These are phyloP conservation scores for Cutaneotrichosporon cutaneum DNA, from an alignment of 1,284 basidiomycete species.

Conservation along the genomic window DNA sequence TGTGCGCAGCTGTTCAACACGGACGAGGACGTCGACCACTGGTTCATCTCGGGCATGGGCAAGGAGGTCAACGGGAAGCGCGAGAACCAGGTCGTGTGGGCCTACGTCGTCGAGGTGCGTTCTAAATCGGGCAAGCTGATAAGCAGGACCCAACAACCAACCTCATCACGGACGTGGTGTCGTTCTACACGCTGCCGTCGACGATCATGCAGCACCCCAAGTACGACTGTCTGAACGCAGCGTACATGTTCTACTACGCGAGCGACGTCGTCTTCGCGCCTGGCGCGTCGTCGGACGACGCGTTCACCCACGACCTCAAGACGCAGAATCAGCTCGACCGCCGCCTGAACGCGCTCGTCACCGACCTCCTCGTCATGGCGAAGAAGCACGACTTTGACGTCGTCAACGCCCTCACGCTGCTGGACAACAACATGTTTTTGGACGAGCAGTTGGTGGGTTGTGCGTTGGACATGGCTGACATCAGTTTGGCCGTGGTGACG, in stretches of 20 bases:
- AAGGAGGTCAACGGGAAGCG: conserved; percentile 60
- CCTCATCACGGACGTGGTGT: conserved; percentile 90
- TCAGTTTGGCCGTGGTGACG: conserved; percentile 87
- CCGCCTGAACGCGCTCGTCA: conserved; percentile 69
- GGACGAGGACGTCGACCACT: conserved; percentile 79
- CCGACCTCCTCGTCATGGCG: conserved; percentile 76
- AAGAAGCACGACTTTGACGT: conserved; percentile 87
- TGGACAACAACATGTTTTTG: conserved; percentile 87
- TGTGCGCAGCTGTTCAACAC: conserved; percentile 71
- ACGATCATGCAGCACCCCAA: conserved; percentile 56
- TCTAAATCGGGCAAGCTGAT: neutral
- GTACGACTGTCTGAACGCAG: conserved; percentile 55
- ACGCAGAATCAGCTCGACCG: conserved; percentile 64
- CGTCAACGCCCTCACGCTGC: conserved; percentile 88
- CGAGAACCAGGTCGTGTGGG: conserved; percentile 86
- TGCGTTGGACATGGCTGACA: conserved; percentile 7
- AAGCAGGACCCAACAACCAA: conserved; percentile 73
- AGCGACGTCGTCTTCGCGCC: conserved; percentile 43
- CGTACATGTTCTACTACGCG: conserved; percentile 61
- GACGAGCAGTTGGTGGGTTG: conserved; percentile 72
- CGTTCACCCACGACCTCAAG: conserved; percentile 56
- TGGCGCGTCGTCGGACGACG: conserved; percentile 36
- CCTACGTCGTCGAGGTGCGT: conserved; percentile 89
- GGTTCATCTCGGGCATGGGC: conserved; percentile 82
- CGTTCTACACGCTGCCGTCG: conserved; percentile 95